Evolutionary conservation across 139 green algal genomes (phyloP).

Genomic region (Coelastrella sp.): DNA sequence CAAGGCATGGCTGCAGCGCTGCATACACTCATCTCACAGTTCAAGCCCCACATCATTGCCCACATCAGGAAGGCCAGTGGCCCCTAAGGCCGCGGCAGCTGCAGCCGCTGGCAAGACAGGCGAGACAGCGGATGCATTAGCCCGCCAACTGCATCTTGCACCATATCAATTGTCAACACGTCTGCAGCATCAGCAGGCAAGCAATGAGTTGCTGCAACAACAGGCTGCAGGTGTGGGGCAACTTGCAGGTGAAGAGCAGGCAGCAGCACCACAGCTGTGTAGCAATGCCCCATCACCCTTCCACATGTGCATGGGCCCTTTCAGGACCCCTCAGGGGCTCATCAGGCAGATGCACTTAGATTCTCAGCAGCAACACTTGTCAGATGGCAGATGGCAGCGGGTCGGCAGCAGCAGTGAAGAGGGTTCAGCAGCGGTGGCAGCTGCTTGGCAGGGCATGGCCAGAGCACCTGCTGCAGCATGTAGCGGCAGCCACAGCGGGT

Average conservation of each 20-base stretch:
- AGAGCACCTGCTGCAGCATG: neutral
- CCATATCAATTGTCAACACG: neutral
- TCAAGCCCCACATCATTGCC: too few species aligned
- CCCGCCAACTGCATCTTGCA: neutral
- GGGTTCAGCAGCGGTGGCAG: neutral
- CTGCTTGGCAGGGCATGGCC: neutral
- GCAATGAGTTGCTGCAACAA: too few species aligned
- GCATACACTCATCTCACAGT: too few species aligned
- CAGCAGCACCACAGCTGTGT: too few species aligned
- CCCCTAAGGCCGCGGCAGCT: neutral
- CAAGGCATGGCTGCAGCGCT: neutral
- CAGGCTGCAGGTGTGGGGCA: too few species aligned
- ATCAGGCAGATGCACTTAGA: neutral
- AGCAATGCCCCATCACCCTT: too few species aligned
- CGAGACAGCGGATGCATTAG: neutral
- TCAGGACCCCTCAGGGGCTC: conserved; percentile 17
- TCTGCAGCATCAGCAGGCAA: neutral
- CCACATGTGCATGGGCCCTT: neutral
- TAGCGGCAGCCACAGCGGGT: neutral
- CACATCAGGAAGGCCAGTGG: too few species aligned
- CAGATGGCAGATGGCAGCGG: neutral
- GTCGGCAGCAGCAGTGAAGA: conserved; percentile 26
- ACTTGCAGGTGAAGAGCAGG: too few species aligned
- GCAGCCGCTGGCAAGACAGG: neutral
- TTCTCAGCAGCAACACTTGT: conserved; percentile 3